Conservation (phyloP, 441 rosid genomes). For the Jatropha multifida region DNA sequence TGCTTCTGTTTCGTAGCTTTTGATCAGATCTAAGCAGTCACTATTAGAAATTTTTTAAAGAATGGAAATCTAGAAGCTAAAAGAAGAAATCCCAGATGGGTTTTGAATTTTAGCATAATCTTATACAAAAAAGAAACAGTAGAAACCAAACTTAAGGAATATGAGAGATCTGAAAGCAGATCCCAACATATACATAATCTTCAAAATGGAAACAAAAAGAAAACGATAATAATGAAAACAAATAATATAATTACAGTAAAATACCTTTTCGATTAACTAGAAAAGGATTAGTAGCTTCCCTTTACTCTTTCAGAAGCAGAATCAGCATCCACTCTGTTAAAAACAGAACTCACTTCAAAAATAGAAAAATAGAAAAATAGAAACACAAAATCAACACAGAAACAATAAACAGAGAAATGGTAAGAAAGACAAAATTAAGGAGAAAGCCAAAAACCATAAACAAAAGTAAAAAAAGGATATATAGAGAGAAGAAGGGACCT, state of each 20-base stretch:
- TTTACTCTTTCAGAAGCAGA: slow-evolving; percentile 17
- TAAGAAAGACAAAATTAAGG: not conserved
- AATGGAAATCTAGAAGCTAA: slow-evolving; percentile 10
- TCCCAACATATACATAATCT: slow-evolving; percentile 34
- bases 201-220: not conserved
- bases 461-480: not conserved
- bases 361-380: slow-evolving; percentile 2
- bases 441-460: not conserved
- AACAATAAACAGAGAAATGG: not conserved
- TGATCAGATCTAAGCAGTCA: slow-evolving; percentile 37
- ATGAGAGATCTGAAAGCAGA: slow-evolving; percentile 42
- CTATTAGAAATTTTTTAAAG: slow-evolving; percentile 6
- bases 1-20: slow-evolving; percentile 25
- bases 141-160: slow-evolving; percentile 38
- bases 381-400: not conserved
- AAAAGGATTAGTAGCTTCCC: not conserved
- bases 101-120: slow-evolving; percentile 20
- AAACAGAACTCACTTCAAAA: slow-evolving; percentile 19
- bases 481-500: slow-evolving; percentile 3
- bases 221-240: not conserved
- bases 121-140: slow-evolving; percentile 8
- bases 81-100: slow-evolving; percentile 19
- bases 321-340: slow-evolving; percentile 14
- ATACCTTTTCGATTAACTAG: slow-evolving; percentile 19
- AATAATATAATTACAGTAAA: slow-evolving; percentile 2